Evolutionary conservation across 129 eudicot genomes (phyloP), one percentile per base, ranked within the genome.

Genomic region (Pulicaria dysenterica): DNA sequence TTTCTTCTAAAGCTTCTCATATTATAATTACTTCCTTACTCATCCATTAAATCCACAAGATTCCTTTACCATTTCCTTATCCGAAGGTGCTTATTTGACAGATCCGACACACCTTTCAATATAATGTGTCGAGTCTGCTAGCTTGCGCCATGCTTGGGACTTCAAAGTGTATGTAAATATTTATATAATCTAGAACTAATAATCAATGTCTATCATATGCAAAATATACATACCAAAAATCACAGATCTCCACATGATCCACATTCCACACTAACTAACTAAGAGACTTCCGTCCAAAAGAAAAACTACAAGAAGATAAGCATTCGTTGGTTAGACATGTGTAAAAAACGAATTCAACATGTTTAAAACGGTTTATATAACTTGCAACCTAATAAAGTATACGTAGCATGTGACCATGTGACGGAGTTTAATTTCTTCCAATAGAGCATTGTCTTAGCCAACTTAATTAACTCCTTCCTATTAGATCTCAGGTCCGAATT

Each of bases 261-360:
- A 45, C n/a, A n/a, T n/a, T n/a, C n/a, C n/a, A 55, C 66, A 39
- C 53, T 58, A 76, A 47, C 54, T 64, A 55, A 48, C 56, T 58
- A 24, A 41, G 17, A 61, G 40, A 69, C 39, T 58, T 68, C 55
- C 75, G 7, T 60, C 8, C 13, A 48, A 69, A 36, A 47, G 59
- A 45, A 60, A 16, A 73, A 34, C 48, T 59, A 59, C 38, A n/a
- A 43, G 2, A 53, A 77, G n/a, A 56, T 58, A 67, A 36, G 17
- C 54, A 59, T 47, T n/a, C 51, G 38, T 55, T 43, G 66, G 73
- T 69, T 53, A 64, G 39, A 59, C 51, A 57, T 13, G 17, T 60
- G 59, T 17, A 51, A 62, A 17, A 51, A 34, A 61, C 65, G 8
- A 70, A 43, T 14, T 16, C 34, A 34, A 51, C 37, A 70, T 12